Percentiles rank a stretch among this genome's conserved stretches.
Evolutionary conservation across 257 asterid genomes (phyloP).

Genomic region (Solanum sitiens): DNA sequence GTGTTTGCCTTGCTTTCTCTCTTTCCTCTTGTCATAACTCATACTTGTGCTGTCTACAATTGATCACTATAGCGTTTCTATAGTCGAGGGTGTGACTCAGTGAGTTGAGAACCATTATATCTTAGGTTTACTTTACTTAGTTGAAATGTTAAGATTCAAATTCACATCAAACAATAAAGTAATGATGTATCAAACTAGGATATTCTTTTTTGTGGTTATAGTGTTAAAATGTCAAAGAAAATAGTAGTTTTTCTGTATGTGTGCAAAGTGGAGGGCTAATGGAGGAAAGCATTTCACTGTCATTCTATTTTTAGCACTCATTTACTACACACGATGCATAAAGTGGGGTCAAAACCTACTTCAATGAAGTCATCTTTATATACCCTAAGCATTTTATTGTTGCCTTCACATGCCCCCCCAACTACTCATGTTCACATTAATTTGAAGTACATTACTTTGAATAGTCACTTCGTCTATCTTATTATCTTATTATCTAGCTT

Average conservation of each 20-base stretch:
- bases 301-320: constrained; percentile 19
- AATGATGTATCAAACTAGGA: background rate
- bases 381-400: background rate
- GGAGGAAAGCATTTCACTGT: constrained; percentile 24
- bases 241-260: constrained; percentile 11
- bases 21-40: background rate
- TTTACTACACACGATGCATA: background rate
- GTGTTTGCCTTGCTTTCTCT: background rate
- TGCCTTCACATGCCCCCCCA: background rate
- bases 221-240: background rate
- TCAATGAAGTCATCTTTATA: background rate
- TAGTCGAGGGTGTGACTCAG: background rate
- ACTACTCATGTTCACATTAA: background rate
- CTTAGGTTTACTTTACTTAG: background rate
- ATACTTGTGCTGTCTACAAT: background rate
- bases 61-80: background rate
- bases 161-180: background rate
- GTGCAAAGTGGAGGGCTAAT: constrained; percentile 19
- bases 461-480: background rate
- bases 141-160: background rate
- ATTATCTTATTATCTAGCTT: too few species aligned
- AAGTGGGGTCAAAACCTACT: constrained; percentile 13
- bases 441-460: background rate
- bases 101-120: background rate
- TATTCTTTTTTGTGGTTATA: background rate